Evolutionary conservation across 1,284 basidiomycete genomes (phyloP), one percentile per base, ranked within the genome.

Genomic region (Irpex sp.): DNA sequence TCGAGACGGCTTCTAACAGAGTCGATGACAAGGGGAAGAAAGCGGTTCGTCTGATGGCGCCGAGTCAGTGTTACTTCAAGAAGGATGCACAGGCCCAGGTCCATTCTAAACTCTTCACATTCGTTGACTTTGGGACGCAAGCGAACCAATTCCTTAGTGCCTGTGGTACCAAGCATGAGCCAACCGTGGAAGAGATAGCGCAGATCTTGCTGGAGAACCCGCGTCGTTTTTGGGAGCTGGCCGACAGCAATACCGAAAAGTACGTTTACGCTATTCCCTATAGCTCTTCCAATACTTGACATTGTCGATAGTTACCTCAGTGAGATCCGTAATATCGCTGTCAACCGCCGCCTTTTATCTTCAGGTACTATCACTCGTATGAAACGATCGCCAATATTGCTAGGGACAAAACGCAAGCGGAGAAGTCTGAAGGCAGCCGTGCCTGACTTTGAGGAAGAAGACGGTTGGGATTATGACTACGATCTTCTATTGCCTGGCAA

Each of bases 121-220:
- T 96, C 69, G 86, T 98, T 57, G 91, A 98, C 75, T 98, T 97
- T 74, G 97, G 96, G 0, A 73, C 83, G 0, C 81, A 82, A 4
- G 96, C 92, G 1, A 96, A 95, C 68, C 80, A 85, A 2, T 97
- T 99, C 77, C 79, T 99, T 57, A 86, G 85, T 64, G 88, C 91
- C 8, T 94, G 93, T 69, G 97, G 97, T 19, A 94, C 96, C 17
- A 90, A 89, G 71, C 87, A 86, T 59, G 93, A 97, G 71, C 97
- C 97, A 0, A 95, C 88, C 38, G 88, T 94, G 0, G 88, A 92
- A 67, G 93, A 97, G 70, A 80, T 92, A 37, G 86, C 85, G 1
- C 81, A 82, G 62, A 89, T 85, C 51, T 74, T 93, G 34, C 75
- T 93, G 36, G 78, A 79, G 1, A 80, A 91, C 71, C 92, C 93